Base-by-base conservation (phyloP, 495 filamentous ascomycete genomes). In the Penicillium riverlandense region DNA sequence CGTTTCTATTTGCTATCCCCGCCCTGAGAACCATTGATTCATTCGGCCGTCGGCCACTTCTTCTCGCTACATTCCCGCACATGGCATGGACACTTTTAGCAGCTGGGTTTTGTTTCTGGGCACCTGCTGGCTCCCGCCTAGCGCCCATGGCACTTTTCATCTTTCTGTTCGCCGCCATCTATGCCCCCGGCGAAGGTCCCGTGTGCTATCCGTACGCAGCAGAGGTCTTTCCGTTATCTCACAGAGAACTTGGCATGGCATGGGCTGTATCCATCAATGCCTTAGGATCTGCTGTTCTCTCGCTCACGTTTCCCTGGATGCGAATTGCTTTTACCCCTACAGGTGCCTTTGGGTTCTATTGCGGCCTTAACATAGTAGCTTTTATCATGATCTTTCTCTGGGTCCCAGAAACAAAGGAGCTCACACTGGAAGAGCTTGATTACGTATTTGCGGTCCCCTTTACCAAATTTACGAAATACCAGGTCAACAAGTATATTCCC, bases 391-490 rank as follows among this genome's bases (percentile, higher is more conserved):
- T 69, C 40, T 70, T 65, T 50, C 49, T 56, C 45, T 66, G 58
- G 31, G 62, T 70, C 22, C 57, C 57, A 33, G 67, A 71, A 48
- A 69, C 65, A 11, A 71, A 66, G 45, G 44, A 59, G 48, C 53
- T 48, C 29, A 57, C 49, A 12, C 42, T 57, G 4, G 46, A 54
- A 43, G 53, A 58, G 38, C 39, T 55, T 22, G 49, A 59, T 38
- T 47, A 35, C 45, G 39, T 69, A 35, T 69, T 69, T 52, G 55
- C 58, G 8, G 57, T 66, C 13, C 61, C 65, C 36, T 65, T 61
- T 32, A 11, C 30, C 7, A 32, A 32, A 32, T 32, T 32, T 11
- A 32, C 11, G 30, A 32, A 32, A 11, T 32, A 32, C 11, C 30
- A 32, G 11, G 30, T 32, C 7, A 32, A 32, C 7, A 11, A 7